Evolutionary conservation across 2,329 filamentous ascomycete genomes (phyloP), one percentile per base, ranked within the genome.

Genomic region (Lithohypha guttulata): DNA sequence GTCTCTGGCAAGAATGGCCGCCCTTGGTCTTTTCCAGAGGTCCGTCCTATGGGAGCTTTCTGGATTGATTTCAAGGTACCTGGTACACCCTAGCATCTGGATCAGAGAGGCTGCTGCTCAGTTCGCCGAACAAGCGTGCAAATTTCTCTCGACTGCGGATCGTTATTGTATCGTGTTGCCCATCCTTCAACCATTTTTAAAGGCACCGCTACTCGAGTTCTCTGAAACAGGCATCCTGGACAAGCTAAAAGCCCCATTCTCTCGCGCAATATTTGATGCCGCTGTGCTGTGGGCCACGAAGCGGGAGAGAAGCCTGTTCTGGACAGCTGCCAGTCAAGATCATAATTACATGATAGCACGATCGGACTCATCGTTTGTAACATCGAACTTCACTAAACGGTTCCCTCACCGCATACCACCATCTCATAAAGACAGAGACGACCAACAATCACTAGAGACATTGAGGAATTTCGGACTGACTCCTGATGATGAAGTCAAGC

Each of bases 51-150:
- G 86, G 80, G 86, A 95, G 55, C 66, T 98, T 26, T 76, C 93
- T 15, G 81, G 93, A 45, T 77, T 89, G 26, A 75, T 89, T 10
- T 79, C 75, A 5, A 77, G 86, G 3, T 94, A 96, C 53, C 79
- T 87, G 9, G 79, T 94, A 68, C 91, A 98, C 56, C 91, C 91
- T 0, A 96, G 94, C 51, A 67, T 84, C 6, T 98, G 91, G 89
- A 87, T 98, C 38, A 77, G 89, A 25, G 89, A 96, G 61, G 84
- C 89, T 7, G 80, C 89, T 2, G 75, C 82, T 6, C 79, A 89
- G 47, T 93, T 95, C 50, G 66, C 96, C 25, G 77, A 84, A 2
- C 77, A 81, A 40, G 76, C 84, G 1, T 79, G 83, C 1, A 79
- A 70, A 42, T 86, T 81, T 52, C 60, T 96, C 11, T 83, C 84